phyloP scores from a whole-genome alignment of 306 rosid species.

The Malus fusca region DNA sequence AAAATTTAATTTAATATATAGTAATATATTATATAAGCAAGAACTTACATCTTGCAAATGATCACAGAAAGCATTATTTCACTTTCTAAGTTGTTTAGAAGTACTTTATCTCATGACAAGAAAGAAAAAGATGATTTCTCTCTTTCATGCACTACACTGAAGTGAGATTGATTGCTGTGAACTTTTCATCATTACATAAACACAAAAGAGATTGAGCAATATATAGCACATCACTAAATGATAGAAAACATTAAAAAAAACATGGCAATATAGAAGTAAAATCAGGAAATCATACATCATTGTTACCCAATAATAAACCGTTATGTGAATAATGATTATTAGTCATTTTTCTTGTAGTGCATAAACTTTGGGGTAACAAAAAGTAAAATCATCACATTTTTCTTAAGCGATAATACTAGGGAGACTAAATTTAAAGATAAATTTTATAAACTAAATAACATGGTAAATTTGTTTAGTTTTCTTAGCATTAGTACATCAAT shows the following conservation, averaged over 20 bases:
- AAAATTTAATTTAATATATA: too few species aligned
- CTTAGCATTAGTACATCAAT: too few species aligned
- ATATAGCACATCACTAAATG: conserved; percentile 1
- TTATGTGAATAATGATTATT: too few species aligned
- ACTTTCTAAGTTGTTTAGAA: not conserved
- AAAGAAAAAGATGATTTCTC: not conserved
- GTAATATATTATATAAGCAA: not conserved
- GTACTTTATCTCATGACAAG: not conserved
- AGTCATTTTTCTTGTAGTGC: not conserved
- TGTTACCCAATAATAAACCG: not conserved
- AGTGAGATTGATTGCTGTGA: conserved; percentile 16
- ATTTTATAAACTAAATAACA: too few species aligned
- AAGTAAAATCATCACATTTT: too few species aligned
- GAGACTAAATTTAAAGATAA: too few species aligned
- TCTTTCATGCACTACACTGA: conserved; percentile 2
- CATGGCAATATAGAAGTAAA: not conserved
- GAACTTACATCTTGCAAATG: conserved; percentile 16
- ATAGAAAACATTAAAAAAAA: not conserved
- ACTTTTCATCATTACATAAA: conserved; percentile 20
- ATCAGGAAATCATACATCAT: not conserved
- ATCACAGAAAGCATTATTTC: not conserved
- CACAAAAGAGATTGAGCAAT: not conserved
- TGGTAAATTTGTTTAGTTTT: too few species aligned
- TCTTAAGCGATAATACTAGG: too few species aligned
- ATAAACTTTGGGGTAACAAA: too few species aligned